A percentile compares a stretch with the other conserved stretches of the same genome.
Evolutionary conservation across 495 filamentous ascomycete genomes (phyloP).

Genomic region (Halenospora varia): DNA sequence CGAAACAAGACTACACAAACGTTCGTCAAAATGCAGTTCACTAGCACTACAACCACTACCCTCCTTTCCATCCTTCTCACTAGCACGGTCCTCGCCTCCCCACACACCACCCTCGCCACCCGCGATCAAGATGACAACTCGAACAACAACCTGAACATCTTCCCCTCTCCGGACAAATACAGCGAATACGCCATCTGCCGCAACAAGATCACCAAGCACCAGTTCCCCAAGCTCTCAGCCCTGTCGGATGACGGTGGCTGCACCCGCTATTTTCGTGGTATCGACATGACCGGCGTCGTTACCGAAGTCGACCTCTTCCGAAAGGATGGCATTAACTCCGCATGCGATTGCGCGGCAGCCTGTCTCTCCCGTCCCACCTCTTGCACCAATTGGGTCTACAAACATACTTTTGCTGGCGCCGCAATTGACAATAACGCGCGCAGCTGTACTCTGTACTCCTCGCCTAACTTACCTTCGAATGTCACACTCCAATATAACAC

Average conservation of each 20-base stretch:
- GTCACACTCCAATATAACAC: slow-evolving; percentile 10
- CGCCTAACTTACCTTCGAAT: slow-evolving; percentile 7
- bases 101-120: background rate
- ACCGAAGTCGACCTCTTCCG: slow-evolving; percentile 10
- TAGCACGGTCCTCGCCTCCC: background rate
- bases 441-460: slow-evolving; percentile 11
- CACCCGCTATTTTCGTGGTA: slow-evolving; percentile 9
- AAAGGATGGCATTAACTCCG: slow-evolving; percentile 10
- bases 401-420: slow-evolving; percentile 8
- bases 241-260: slow-evolving; percentile 9
- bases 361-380: slow-evolving; percentile 2
- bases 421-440: slow-evolving; percentile 2
- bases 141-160: slow-evolving; percentile 8
- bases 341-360: slow-evolving; percentile 12
- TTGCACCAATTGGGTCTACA: slow-evolving; percentile 18
- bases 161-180: slow-evolving; percentile 4
- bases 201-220: slow-evolving; percentile 3
- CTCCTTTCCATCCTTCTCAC: slow-evolving; percentile 1
- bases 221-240: slow-evolving; percentile 10
- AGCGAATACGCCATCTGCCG: slow-evolving; percentile 11
- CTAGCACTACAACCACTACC: background rate
- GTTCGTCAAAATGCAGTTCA: slow-evolving; percentile 14
- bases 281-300: slow-evolving; percentile 17
- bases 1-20: too few relatives aligned
- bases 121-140: background rate